Evolutionary conservation across 2,329 filamentous ascomycete species (phyloP).

Genomic region (Colletotrichum sansevieriae): DNA sequence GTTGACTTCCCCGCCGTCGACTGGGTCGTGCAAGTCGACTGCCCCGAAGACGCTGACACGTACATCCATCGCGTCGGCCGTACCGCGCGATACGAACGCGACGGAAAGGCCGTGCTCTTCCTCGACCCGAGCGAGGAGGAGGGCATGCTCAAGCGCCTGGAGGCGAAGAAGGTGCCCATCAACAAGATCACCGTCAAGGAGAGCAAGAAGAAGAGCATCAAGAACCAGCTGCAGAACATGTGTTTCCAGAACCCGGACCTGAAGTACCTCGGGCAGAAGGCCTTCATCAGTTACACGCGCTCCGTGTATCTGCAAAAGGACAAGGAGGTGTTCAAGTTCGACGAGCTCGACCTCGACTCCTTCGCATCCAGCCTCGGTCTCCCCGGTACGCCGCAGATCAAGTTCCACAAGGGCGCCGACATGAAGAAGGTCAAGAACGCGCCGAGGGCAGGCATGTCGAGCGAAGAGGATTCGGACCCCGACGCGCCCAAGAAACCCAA

Average conservation of each 20-base stretch:
- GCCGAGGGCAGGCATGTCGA: slow-evolving; percentile 75
- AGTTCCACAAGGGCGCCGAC: slow-evolving; percentile 91
- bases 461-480: slow-evolving; percentile 65
- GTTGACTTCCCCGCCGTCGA: slow-evolving; percentile 97
- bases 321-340: slow-evolving; percentile 90
- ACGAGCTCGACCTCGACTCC: slow-evolving; percentile 85
- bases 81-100: slow-evolving; percentile 91
- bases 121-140: slow-evolving; percentile 92
- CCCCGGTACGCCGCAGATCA: slow-evolving; percentile 91
- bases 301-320: slow-evolving; percentile 91
- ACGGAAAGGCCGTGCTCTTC: slow-evolving; percentile 90
- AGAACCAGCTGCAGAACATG: slow-evolving; percentile 89
- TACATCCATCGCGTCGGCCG: slow-evolving; percentile 97
- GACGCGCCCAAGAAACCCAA: slow-evolving; percentile 68
- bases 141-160: slow-evolving; percentile 88
- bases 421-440: slow-evolving; percentile 90
- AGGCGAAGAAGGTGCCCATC: slow-evolving; percentile 91
- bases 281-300: slow-evolving; percentile 90
- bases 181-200: slow-evolving; percentile 87
- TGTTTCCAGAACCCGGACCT: slow-evolving; percentile 94
- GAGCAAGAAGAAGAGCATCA: slow-evolving; percentile 90
- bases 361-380: slow-evolving; percentile 89
- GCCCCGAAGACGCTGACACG: slow-evolving; percentile 95
- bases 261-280: slow-evolving; percentile 96
- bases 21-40: slow-evolving; percentile 99